Evolutionary conservation across 1,139 yeast species (phyloP).

Genomic region (Pichia sp.): DNA sequence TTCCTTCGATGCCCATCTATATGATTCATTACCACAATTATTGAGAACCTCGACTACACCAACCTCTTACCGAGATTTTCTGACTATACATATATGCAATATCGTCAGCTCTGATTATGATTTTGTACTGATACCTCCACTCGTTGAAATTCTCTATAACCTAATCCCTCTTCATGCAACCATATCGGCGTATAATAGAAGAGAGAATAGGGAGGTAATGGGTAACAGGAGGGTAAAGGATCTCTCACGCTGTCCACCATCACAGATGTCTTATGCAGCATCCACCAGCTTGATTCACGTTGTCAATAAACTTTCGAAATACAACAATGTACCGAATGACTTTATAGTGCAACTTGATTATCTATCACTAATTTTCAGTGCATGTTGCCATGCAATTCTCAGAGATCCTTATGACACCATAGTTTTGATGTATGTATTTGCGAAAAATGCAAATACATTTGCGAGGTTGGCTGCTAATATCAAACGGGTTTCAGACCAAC

Average conservation of each 20-base stretch:
- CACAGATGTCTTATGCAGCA: slow-evolving; percentile 53
- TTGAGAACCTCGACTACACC: slow-evolving; percentile 38
- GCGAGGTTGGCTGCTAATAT: slow-evolving; percentile 22
- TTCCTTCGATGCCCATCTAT: slow-evolving; percentile 39
- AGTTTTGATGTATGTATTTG: slow-evolving; percentile 49
- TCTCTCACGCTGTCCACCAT: slow-evolving; percentile 37
- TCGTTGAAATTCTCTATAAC: slow-evolving; percentile 58
- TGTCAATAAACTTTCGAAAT: slow-evolving; percentile 42
- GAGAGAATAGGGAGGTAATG: slow-evolving; percentile 10
- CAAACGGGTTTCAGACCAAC: slow-evolving; percentile 20
- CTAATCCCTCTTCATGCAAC: slow-evolving; percentile 44
- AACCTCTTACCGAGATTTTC: slow-evolving; percentile 57
- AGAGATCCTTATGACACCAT: slow-evolving; percentile 50
- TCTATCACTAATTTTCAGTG: slow-evolving; percentile 53
- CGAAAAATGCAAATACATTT: slow-evolving; percentile 37
- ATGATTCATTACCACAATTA: slow-evolving; percentile 46
- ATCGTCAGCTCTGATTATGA: slow-evolving; percentile 36
- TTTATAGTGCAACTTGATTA: slow-evolving; percentile 48
- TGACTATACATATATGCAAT: slow-evolving; percentile 49
- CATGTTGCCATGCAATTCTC: slow-evolving; percentile 48
- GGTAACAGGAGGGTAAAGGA: slow-evolving; percentile 27
- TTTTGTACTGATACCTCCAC: slow-evolving; percentile 39
- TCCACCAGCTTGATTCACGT: slow-evolving; percentile 55
- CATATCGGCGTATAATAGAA: slow-evolving; percentile 8
- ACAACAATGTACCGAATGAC: slow-evolving; percentile 37